A percentile compares a stretch with the other conserved stretches of the same genome.
phyloP scores from a whole-genome alignment of 495 filamentous ascomycete genomes.

The Penicillium antarcticum region DNA sequence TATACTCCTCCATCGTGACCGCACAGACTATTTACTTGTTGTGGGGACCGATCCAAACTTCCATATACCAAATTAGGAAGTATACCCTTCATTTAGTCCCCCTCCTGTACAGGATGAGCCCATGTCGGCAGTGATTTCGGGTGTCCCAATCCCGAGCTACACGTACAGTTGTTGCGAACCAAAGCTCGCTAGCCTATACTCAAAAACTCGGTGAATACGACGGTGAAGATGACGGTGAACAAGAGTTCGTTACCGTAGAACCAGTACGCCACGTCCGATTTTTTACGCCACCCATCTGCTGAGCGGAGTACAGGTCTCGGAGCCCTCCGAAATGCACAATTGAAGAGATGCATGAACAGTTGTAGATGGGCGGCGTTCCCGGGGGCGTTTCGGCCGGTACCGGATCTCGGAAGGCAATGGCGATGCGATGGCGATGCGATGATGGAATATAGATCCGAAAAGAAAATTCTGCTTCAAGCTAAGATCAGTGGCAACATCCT shows the following conservation, averaged over 20 bases:
- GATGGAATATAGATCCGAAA: not conserved
- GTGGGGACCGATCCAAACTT: not conserved
- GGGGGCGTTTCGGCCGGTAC: not conserved
- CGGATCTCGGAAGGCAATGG: slow-evolving; percentile 6
- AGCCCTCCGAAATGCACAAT: not conserved
- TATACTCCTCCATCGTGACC: not conserved
- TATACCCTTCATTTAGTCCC: not conserved
- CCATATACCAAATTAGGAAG: not conserved
- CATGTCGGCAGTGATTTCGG: not conserved
- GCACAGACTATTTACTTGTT: not conserved
- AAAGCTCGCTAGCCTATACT: too few species aligned
- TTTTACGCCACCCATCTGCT: not conserved
- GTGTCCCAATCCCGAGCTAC: too few species aligned
- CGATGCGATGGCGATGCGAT: not conserved
- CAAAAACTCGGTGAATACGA: too few species aligned
- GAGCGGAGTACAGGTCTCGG: not conserved
- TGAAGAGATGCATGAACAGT: not conserved
- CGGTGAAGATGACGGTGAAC: too few species aligned
- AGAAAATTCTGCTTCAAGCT: too few species aligned
- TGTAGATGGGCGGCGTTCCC: not conserved
- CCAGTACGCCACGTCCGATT: too few species aligned
- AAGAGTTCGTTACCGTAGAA: too few species aligned
- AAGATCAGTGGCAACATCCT: too few species aligned
- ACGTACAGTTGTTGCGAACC: too few species aligned
- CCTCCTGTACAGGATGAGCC: not conserved